Evolutionary conservation across 1,139 yeast genomes (phyloP).

Genomic region (Geotrichum candidum): DNA sequence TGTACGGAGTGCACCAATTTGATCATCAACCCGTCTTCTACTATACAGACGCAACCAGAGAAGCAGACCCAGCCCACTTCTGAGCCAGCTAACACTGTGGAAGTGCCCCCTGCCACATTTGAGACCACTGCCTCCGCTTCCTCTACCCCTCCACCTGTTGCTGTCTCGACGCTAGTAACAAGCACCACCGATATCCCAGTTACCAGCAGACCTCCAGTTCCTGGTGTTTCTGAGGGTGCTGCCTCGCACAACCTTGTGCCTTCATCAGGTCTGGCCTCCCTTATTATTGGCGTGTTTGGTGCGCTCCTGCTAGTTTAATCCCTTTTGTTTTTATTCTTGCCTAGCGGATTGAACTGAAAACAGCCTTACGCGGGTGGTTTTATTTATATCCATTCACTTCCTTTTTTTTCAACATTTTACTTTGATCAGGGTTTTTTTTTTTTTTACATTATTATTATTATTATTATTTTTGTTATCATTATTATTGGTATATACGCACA

Average conservation of each 20-base stretch:
- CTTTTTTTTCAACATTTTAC: too few relatives aligned
- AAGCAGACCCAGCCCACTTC: background rate
- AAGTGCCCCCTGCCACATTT: background rate
- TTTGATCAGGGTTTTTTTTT: too few relatives aligned
- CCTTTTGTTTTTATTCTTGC: background rate
- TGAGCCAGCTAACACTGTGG: background rate
- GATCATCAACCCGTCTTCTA: conserved; percentile 4
- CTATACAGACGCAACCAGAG: background rate
- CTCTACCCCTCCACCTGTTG: background rate
- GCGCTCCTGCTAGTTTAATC: background rate
- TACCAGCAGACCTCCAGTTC: background rate
- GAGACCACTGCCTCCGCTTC: background rate
- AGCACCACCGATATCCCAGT: background rate
- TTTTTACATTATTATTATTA: too few relatives aligned
- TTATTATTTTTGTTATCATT: too few relatives aligned
- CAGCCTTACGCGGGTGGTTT: background rate
- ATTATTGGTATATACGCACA: too few relatives aligned
- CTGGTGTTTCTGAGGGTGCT: background rate
- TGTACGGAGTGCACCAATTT: conserved; percentile 8
- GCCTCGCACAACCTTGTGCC: background rate
- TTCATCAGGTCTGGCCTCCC: background rate
- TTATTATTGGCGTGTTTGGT: background rate
- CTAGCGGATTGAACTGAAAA: background rate
- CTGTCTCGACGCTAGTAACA: background rate
- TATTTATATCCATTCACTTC: background rate